Evolutionary conservation across 2,329 filamentous ascomycete genomes (phyloP).

Genomic region (Colletotrichum sp.): DNA sequence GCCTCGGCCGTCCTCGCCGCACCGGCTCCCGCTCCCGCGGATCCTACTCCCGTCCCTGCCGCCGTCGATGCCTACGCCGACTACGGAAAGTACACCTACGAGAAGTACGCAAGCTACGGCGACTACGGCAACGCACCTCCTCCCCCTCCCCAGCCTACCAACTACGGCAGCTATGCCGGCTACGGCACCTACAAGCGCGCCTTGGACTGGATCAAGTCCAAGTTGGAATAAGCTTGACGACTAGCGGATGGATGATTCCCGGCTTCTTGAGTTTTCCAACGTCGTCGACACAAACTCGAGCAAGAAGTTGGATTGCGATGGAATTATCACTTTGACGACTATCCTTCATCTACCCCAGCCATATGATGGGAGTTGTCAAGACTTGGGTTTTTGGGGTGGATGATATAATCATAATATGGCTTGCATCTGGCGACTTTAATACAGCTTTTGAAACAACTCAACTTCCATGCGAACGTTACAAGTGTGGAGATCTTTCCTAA

Average conservation of each 20-base stretch:
- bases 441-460: not conserved
- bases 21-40: conserved; percentile 21
- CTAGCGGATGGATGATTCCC: not conserved
- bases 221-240: not conserved
- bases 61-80: not conserved
- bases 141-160: not conserved
- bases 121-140: not conserved
- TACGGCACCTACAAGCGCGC: conserved; percentile 17
- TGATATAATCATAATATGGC: not conserved
- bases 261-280: not conserved
- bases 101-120: conserved; percentile 1
- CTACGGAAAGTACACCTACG: conserved; percentile 18
- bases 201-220: not conserved
- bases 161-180: conserved; percentile 9
- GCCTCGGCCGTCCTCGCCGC: conserved; percentile 24
- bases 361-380: not conserved
- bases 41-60: not conserved
- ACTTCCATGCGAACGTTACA: not conserved
- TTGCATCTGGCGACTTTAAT: not conserved
- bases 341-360: not conserved
- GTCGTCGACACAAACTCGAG: not conserved
- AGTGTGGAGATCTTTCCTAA: not conserved
- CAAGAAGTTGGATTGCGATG: not conserved
- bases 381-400: no score
- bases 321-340: not conserved